Base-by-base conservation (phyloP, 75 land plant genomes). In the Pseudotsuga menziesii region DNA sequence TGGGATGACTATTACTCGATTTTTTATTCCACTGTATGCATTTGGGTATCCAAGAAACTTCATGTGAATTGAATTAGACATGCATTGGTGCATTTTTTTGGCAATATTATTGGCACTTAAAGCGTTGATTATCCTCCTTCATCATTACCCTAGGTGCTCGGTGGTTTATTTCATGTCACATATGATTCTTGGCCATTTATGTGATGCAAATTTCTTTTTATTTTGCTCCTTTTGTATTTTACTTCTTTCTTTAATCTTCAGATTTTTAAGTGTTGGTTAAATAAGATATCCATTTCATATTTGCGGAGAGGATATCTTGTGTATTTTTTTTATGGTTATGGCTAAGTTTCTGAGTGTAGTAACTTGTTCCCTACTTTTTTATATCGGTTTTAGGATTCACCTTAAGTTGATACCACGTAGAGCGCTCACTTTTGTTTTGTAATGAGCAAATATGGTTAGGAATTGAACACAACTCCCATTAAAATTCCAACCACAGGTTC, bases 141-240 rank as follows among this genome's bases (percentile, higher is more conserved):
- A 97, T 71, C 95, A 97, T 78, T 94, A 94, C 75, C 82, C 92
- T 77, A n/a, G 99, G 99, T 25, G 88, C 99, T 61, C 85, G 99
- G 17, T 97, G 99, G 78, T 97, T 97, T 85, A 97, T 97, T 78
- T 98, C 99, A 60, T 98, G 86, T 48, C 97, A 94, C 98, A 98
- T 97, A 61, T 54, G 61, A 29, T 2, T 20, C 27, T 54, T 66
- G 17, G 32, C 58, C 52, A 8, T 13, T 76, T 23, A 5, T 26
- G 4, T 39, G 52, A 20, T 20, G 35, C 0, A 19, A 19, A 35
- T n/a, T 59, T 59, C 4, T 17, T 59, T 59, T 59, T 59, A 59
- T 59, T 4, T 19, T 19, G 61, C 0, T 44, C 48, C 48, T 44
- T 44, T 6, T 44, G 48, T 1, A 59, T 59, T 19, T n/a, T 59